Percentiles rank a stretch among this genome's conserved stretches.
phyloP scores from a whole-genome alignment of 768 basidiomycete species.

The Xanthoconium purpureum region DNA sequence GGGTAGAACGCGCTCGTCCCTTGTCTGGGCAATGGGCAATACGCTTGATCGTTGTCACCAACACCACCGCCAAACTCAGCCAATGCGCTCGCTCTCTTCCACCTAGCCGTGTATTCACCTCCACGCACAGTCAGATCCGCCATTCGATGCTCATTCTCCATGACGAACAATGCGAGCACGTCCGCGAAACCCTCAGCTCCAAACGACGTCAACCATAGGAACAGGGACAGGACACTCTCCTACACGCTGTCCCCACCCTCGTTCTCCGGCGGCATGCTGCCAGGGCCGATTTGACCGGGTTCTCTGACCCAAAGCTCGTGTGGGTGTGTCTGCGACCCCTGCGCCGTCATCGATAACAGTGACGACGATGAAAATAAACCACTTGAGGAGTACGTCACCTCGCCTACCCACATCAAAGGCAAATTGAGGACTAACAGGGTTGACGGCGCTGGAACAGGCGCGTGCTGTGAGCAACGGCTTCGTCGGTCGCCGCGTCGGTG shows the following conservation, averaged over 20 bases:
- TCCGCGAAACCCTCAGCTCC: conserved; percentile 21
- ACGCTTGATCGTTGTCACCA: not conserved
- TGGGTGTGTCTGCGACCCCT: not conserved
- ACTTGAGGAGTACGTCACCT: no score
- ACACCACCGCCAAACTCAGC: conserved; percentile 49
- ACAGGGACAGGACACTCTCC: not conserved
- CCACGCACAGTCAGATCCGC: conserved; percentile 7
- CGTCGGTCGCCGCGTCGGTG: conserved; percentile 2
- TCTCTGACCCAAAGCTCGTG: no score
- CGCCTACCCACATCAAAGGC: conserved; percentile 22
- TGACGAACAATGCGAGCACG: conserved; percentile 24
- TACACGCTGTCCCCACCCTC: conserved; percentile 5
- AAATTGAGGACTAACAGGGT: conserved; percentile 25
- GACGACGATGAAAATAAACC: no score
- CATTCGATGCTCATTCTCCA: conserved; percentile 25
- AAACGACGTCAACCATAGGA: not conserved
- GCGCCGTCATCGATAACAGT: conserved; percentile 34
- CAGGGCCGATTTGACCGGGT: no score
- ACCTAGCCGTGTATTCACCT: not conserved
- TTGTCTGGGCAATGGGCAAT: no score
- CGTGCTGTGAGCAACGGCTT: conserved; percentile 6
- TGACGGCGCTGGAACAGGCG: conserved; percentile 44
- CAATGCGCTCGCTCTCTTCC: conserved; percentile 40
- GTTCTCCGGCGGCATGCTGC: not conserved
- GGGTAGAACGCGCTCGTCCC: no score